phyloP scores from a whole-genome alignment of 768 basidiomycete species.

The Coprinopsis sp. region DNA sequence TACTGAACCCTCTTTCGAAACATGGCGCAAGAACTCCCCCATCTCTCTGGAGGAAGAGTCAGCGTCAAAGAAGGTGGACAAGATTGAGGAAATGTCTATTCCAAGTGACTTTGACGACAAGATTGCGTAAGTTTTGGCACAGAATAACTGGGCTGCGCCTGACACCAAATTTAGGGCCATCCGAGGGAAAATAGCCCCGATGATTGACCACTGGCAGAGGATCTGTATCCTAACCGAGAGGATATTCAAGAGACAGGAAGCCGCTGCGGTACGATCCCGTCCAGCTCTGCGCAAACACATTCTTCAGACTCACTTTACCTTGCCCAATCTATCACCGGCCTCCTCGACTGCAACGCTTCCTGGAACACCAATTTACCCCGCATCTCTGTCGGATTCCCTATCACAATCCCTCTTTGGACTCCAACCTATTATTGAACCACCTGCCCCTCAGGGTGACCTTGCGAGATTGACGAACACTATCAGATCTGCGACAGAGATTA shows the following conservation, averaged over 20 bases:
- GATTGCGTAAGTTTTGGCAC: slow-evolving; percentile 49
- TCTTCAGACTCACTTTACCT: slow-evolving; percentile 66
- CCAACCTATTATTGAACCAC: slow-evolving; percentile 14
- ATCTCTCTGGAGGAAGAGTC: slow-evolving; percentile 89
- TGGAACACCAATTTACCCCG: slow-evolving; percentile 18
- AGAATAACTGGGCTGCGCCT: slow-evolving; percentile 8
- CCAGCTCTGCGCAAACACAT: slow-evolving; percentile 59
- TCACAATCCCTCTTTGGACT: slow-evolving; percentile 27
- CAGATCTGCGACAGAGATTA: slow-evolving; percentile 71
- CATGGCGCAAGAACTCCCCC: slow-evolving; percentile 76
- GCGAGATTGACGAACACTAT: slow-evolving; percentile 80
- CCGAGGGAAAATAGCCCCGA: slow-evolving; percentile 64
- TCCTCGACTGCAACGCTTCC: slow-evolving; percentile 32
- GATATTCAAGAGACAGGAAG: slow-evolving; percentile 84
- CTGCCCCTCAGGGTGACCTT: slow-evolving; percentile 66
- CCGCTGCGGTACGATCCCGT: slow-evolving; percentile 80
- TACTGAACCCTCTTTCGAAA: slow-evolving; percentile 77
- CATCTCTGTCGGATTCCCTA: slow-evolving; percentile 26
- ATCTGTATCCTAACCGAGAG: slow-evolving; percentile 85
- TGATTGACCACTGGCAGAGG: slow-evolving; percentile 91
- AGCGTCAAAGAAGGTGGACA: slow-evolving; percentile 68
- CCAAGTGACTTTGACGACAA: slow-evolving; percentile 92
- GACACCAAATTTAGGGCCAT: slow-evolving; percentile 47
- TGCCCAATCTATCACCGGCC: slow-evolving; percentile 43
- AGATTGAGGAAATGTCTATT: slow-evolving; percentile 85